These are phyloP conservation scores for Saccharum hybrid DNA, from an alignment of 202 grass and related monocot genomes.

Conservation along the genomic window DNA sequence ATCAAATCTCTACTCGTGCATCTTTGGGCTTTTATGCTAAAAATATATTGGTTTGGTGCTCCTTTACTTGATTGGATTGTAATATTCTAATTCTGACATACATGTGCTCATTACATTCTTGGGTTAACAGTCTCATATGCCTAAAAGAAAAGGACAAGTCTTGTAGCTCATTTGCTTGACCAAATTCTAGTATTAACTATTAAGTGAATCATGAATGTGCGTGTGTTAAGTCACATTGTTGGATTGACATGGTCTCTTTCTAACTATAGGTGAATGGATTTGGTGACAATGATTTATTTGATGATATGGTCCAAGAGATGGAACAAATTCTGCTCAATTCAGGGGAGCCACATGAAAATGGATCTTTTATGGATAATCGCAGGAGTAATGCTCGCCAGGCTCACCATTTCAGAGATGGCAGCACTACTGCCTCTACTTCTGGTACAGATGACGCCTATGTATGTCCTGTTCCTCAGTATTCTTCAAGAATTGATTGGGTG, in stretches of 20 bases:
- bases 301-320: constrained; percentile 99
- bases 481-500: constrained; percentile 71
- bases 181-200: constrained; percentile 26
- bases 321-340: constrained; percentile 90
- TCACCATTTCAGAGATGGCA: constrained; percentile 85
- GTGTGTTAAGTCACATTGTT: constrained; percentile 17
- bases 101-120: constrained; percentile 11
- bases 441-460: constrained; percentile 65
- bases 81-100: neutral
- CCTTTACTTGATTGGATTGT: neutral
- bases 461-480: constrained; percentile 45
- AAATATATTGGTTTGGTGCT: neutral
- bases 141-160: neutral
- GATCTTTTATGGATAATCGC: constrained; percentile 49
- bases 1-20: neutral
- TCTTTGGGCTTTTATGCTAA: neutral
- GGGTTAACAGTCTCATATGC: constrained; percentile 8
- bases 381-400: constrained; percentile 34
- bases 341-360: constrained; percentile 68
- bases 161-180: constrained; percentile 39
- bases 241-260: constrained; percentile 36
- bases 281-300: constrained; percentile 64
- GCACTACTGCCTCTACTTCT: constrained; percentile 91
- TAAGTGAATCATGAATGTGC: neutral
- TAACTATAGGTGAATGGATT: constrained; percentile 58